Evolutionary conservation across 345 rosid species (phyloP), one percentile per base, ranked within the genome.

Genomic region (Aquilaria sinensis): DNA sequence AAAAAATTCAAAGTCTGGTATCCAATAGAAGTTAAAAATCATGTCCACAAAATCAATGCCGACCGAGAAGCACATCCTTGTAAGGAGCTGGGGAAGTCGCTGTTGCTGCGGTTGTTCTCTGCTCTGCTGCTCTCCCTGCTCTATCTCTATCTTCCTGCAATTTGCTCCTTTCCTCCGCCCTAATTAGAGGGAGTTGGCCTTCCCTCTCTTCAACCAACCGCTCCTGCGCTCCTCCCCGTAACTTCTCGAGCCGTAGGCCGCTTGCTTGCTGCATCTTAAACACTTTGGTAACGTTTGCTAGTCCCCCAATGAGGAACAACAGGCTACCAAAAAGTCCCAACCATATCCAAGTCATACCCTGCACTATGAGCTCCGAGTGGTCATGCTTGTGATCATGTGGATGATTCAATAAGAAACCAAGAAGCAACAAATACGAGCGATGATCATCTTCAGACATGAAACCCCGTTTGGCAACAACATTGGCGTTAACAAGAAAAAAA

Each of bases 201-300:
- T 93, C 97, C 64, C 85, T 80, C 11, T 49, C 81, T 53, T 47
- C 70, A 11, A 74, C 49, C 67, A 87, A 72, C 29, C 67, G 59
- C 62, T 81, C 88, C 9, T 80, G 88, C 2, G 92, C 98, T 65
- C 92, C 90, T 57, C 97, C 94, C 0, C 92, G 64, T 31, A 87
- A 69, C 66, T 87, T 93, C 84, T 90, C 96, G 0, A 90, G 83
- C 68, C 86, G 71, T 14, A 83, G 67, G 9, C 78, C 84, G 13
- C 56, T 65, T 6, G 70, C 61, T 52, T 84, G 92, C 57, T 83
- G 85, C 71, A 88, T 81, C 75, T 84, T 81, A 78, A 90, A 87
- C 61, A 93, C 90, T 70, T 84, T 93, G 5, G 81, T 81, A 3
- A 80, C 82, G 29, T 88, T 90, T 43, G 75, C 68, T 16, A 87